Evolutionary conservation across 78 protist genomes (phyloP).

Genomic region (Creolimax fragrantissima): DNA sequence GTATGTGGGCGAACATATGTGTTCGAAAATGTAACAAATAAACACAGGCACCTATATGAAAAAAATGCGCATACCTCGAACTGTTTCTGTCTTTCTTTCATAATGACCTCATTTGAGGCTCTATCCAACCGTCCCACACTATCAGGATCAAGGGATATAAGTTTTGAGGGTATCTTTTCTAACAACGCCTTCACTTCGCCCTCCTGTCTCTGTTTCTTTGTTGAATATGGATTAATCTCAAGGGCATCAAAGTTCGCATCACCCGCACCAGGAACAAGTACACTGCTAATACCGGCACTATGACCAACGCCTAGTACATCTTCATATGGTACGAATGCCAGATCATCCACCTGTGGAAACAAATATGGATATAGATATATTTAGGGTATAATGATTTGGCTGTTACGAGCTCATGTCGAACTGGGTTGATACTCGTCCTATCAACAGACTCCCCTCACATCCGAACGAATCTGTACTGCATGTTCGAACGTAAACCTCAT

Average conservation of each 20-base stretch:
- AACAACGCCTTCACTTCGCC: conserved; percentile 55
- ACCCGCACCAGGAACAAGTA: conserved; percentile 81
- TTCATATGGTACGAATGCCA: neutral
- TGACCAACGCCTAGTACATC: conserved; percentile 88
- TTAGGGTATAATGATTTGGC: no score
- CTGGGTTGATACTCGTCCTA: no score
- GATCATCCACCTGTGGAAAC: neutral
- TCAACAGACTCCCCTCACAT: no score
- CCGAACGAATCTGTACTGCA: no score
- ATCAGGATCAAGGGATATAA: neutral
- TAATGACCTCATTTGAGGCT: neutral
- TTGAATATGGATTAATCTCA: conserved; percentile 89
- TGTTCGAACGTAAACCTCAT: no score
- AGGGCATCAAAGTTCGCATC: conserved; percentile 88
- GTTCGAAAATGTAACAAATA: neutral
- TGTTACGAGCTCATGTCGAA: no score
- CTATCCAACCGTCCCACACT: neutral
- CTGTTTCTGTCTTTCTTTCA: neutral
- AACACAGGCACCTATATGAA: neutral
- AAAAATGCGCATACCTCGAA: conserved; percentile 1
- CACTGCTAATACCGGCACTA: conserved; percentile 30
- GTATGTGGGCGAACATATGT: neutral
- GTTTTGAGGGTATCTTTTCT: conserved; percentile 51
- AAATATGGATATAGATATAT: no score
- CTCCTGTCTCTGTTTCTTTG: conserved; percentile 63